These are phyloP conservation scores for Sporothrix brasiliensis DNA, from an alignment of 2,329 filamentous ascomycete species.

Conservation along the genomic window DNA sequence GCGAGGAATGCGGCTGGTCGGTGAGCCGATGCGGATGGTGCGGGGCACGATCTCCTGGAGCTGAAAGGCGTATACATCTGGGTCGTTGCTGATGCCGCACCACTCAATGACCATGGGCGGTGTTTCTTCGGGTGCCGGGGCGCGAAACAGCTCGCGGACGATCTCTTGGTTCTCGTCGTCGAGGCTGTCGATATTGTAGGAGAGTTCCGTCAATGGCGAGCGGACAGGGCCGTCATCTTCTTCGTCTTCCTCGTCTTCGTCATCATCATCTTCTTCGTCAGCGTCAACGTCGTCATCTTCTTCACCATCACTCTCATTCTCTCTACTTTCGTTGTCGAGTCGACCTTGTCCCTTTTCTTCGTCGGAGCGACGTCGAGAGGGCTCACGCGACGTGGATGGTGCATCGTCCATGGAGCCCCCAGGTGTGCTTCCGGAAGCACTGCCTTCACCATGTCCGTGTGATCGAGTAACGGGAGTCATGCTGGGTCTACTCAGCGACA, in stretches of 20 bases:
- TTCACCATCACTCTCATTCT: not conserved
- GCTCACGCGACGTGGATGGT: not conserved
- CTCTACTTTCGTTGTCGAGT: not conserved
- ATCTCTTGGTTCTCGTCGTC: constrained; percentile 38
- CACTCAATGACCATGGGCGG: constrained; percentile 55
- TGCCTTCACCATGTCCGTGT: not conserved
- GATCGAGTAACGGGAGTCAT: constrained; percentile 36
- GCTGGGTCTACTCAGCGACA: constrained; percentile 27
- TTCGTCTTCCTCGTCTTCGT: constrained; percentile 37
- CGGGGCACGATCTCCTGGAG: constrained; percentile 58
- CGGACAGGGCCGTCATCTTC: constrained; percentile 41
- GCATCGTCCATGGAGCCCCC: not conserved
- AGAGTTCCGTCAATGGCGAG: constrained; percentile 44
- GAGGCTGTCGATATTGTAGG: constrained; percentile 43
- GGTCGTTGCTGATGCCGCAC: constrained; percentile 47
- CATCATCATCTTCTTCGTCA: constrained; percentile 35
- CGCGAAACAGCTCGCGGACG: constrained; percentile 50
- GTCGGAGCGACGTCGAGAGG: not conserved
- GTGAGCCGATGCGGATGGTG: constrained; percentile 54
- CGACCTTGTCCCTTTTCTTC: not conserved
- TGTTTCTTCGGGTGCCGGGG: constrained; percentile 43
- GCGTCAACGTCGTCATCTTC: not conserved
- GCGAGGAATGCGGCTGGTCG: constrained; percentile 45
- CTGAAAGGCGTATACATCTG: constrained; percentile 58
- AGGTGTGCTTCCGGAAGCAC: not conserved